Evolutionary conservation across 2,329 filamentous ascomycete genomes (phyloP), one percentile per base, ranked within the genome.

Genomic region (Ophiocordyceps sinensis): DNA sequence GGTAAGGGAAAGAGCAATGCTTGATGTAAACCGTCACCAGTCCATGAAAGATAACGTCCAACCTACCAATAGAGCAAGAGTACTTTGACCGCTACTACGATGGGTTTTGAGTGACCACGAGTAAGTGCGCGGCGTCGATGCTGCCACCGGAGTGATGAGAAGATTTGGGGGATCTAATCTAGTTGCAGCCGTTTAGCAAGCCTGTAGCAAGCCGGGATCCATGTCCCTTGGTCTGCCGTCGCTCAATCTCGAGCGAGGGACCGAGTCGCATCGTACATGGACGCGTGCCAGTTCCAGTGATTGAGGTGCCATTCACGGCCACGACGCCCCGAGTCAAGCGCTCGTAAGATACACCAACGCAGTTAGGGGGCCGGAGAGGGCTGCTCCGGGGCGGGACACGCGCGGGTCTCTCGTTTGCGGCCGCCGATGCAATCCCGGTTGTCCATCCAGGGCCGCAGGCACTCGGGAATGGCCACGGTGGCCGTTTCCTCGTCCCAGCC

Each of bases 391-490:
- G 5, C 23, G 23, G 23, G 3, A 26, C 6, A 32, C 5, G 30
- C 43, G 15, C 44, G 32, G 37, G 39, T 26, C 17, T 40, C 43
- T 28, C 56, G 45, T 35, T 50, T 51, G 13, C 47, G 53, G 51
- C 59, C 47, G 3, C 68, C 71, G 55, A 91, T 85, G 49, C 65
- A 71, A 39, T 82, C 73, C 55, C 73, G 66, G 0, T 82, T 82
- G 43, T 80, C 82, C 88, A 98, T 94, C 72, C 80, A 96, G 19
- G 76, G 77, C 54, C 81, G 71, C 56, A 98, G 61, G 15, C 82
- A 83, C 61, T 85, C 75, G 0, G 91, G 91, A 7, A 98, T 74
- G 2, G 67, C 65, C 8, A 96, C 84, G 2, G 71, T 73, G 52
- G 68, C 69, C 17, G 68, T 70, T 21, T 67, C 55, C 53, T 87